Evolutionary conservation across 331 rosid species (phyloP).

Genomic region (Acacia concinna): DNA sequence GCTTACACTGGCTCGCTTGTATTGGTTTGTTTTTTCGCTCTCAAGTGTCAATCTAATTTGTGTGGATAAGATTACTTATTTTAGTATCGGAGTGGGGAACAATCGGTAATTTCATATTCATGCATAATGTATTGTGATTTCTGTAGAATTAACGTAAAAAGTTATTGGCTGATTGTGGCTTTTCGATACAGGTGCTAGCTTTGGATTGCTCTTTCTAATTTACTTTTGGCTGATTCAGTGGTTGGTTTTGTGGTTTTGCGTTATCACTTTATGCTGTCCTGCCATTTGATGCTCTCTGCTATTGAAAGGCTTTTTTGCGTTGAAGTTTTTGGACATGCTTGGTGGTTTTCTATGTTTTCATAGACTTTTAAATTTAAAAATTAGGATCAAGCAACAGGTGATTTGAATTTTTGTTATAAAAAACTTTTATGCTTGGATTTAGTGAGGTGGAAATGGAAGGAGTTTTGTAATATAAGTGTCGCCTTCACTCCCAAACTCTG

Average conservation of each 20-base stretch:
- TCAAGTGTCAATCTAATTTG: constrained; percentile 9
- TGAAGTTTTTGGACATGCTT: not conserved
- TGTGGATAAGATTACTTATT: not conserved
- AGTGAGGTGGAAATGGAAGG: not conserved
- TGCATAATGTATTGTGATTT: constrained; percentile 5
- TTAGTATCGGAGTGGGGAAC: not conserved
- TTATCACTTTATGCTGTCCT: not conserved
- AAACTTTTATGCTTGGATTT: not conserved
- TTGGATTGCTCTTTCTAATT: constrained; percentile 6
- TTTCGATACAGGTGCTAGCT: not conserved
- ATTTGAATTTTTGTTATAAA: not conserved
- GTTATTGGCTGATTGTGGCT: not conserved
- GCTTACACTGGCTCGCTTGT: not conserved
- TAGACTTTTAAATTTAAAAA: not conserved
- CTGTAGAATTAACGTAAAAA: not conserved
- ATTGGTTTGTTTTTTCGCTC: not conserved
- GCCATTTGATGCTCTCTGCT: not conserved
- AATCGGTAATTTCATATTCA: not conserved
- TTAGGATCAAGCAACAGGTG: not conserved
- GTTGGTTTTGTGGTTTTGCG: not conserved
- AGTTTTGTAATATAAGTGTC: not conserved
- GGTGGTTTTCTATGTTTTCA: not conserved
- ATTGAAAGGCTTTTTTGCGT: too few relatives aligned
- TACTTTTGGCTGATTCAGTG: not conserved
- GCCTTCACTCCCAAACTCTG: not conserved